Conservation (phyloP, 345 rosid genomes). For the Hypericum androsaemum region DNA sequence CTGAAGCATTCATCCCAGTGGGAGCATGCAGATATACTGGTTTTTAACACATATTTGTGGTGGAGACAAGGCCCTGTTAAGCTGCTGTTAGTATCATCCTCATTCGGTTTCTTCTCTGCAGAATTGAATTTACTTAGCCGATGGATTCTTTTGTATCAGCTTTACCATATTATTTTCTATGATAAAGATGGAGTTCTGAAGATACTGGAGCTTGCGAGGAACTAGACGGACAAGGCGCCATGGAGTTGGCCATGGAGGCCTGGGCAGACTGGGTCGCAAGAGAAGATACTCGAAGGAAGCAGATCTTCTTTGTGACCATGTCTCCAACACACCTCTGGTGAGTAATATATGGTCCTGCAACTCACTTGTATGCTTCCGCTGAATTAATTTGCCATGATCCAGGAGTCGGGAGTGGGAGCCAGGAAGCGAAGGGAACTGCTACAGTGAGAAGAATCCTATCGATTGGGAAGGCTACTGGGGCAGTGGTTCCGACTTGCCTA, state of each 20-base stretch:
- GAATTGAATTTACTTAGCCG: background rate
- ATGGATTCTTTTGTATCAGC: background rate
- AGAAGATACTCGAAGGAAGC: constrained; percentile 38
- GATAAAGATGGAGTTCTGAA: constrained; percentile 76
- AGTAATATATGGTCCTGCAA: constrained; percentile 10
- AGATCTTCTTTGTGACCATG: constrained; percentile 78
- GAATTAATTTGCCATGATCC: constrained; percentile 16
- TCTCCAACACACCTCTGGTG: constrained; percentile 89
- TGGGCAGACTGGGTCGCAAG: constrained; percentile 89
- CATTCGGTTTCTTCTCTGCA: constrained; percentile 7
- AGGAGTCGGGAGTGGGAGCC: constrained; percentile 87
- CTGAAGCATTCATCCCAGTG: constrained; percentile 77
- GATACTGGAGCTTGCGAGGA: constrained; percentile 64
- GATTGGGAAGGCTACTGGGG: constrained; percentile 72
- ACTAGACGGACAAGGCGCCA: constrained; percentile 57
- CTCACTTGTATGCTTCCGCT: background rate
- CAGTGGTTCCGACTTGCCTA: constrained; percentile 66
- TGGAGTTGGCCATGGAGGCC: constrained; percentile 85
- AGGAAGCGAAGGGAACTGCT: constrained; percentile 74
- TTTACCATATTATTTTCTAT: constrained; percentile 3
- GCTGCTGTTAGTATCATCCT: constrained; percentile 42
- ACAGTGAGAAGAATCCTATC: constrained; percentile 52
- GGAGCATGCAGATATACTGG: constrained; percentile 83
- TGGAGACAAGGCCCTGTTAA: constrained; percentile 97
- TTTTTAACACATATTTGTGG: constrained; percentile 93